Base-by-base conservation (phyloP, 2,329 filamentous ascomycete species). In the Sporothrix globosa region DNA sequence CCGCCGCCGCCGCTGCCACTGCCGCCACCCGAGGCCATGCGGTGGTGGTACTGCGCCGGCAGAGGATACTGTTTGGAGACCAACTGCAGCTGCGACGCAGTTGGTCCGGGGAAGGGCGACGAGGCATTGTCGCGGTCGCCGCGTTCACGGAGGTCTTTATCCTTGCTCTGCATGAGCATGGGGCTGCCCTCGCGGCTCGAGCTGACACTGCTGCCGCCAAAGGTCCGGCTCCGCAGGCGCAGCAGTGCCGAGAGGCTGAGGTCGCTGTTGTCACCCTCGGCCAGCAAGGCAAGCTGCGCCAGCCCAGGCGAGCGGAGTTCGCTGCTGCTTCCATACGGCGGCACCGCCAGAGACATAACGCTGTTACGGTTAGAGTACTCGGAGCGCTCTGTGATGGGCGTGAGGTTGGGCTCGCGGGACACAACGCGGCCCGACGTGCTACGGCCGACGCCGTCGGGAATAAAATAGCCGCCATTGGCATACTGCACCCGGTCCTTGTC, bases 351-450 rank as follows among this genome's bases (percentile, higher is more conserved):
- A 71, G 91, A 92, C 82, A 96, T 92, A 71, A 97, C 88, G 0
- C 92, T 96, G 78, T 97, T 98, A 58, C 96, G 89, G 71, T 96
- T 97, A 54, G 93, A 97, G 83, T 97, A 97, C 80, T 99, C 96
- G 71, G 92, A 97, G 14, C 94, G 88, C 79, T 98, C 96, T 0
- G 95, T 98, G 75, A 99, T 98, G 6, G 96, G 96, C 0, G 96
- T 98, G 63, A 99, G 82, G 76, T 96, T 97, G 0, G 96, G 95
- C 78, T 97, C 95, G 53, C 91, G 88, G 24, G 92, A 91, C 41
- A 90, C 88, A 67, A 90, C 84, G 17, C 90, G 88, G 24, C 92
- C 93, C 74, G 91, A 96, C 69, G 88, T 88, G 73, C 85, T 90
- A 48, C 92, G 88, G 71, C 89, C 86, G 19, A 90, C 80, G 1